Conservation (phyloP, 73 alveolate genomes). For the Tetrahymena borealis region DNA sequence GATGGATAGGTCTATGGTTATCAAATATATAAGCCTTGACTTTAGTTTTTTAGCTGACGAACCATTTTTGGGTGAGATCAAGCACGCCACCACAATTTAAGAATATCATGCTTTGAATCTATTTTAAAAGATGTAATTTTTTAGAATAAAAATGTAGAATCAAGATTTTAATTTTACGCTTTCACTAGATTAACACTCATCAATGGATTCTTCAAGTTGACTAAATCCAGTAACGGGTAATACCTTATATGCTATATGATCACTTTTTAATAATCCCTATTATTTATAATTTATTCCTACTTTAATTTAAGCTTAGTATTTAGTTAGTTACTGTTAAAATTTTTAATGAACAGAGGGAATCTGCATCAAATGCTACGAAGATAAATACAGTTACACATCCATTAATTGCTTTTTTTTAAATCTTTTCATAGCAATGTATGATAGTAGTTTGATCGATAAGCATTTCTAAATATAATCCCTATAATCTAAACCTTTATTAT, state of each 20-base stretch:
- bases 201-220: constrained; percentile 27
- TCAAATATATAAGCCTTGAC: constrained; percentile 64
- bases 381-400: neutral
- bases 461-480: neutral
- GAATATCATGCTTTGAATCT: constrained; percentile 60
- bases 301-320: neutral
- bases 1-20: constrained; percentile 76
- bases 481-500: neutral
- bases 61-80: constrained; percentile 74
- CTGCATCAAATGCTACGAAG: constrained; percentile 44
- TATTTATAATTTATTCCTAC: neutral
- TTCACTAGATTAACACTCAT: constrained; percentile 5
- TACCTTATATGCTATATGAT: neutral
- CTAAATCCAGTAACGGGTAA: constrained; percentile 30
- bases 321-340: constrained; percentile 38
- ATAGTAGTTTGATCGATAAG: neutral
- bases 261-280: neutral
- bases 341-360: constrained; percentile 49
- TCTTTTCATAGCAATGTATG: neutral
- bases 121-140: neutral
- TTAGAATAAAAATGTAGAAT: constrained; percentile 11
- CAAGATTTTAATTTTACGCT: constrained; percentile 35
- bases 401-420: neutral
- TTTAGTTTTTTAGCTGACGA: constrained; percentile 44
- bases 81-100: constrained; percentile 73